These are phyloP conservation scores for Flaveria brownii DNA, from an alignment of 129 eudicot genomes.

Conservation along the genomic window DNA sequence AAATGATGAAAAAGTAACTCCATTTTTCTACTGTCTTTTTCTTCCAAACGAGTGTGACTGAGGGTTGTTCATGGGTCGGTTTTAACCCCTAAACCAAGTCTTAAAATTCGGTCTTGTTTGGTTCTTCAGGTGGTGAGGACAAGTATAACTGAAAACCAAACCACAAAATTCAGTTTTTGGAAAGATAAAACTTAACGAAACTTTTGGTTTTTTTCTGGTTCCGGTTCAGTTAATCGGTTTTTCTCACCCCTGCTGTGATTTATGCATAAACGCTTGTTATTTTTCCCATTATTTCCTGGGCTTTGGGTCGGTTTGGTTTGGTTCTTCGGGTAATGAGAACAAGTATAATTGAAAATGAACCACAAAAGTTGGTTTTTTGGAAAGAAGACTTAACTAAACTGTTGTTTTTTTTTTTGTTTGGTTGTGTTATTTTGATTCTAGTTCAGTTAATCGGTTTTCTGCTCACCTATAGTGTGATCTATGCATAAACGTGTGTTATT, in stretches of 20 bases:
- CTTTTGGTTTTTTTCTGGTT: neutral
- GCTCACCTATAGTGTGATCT: neutral
- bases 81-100: neutral
- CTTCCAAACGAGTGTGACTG: neutral
- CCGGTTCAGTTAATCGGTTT: neutral
- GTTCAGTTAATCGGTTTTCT: neutral
- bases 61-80: neutral
- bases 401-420: neutral
- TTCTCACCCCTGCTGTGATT: neutral
- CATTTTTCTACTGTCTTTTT: neutral
- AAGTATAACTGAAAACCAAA: neutral
- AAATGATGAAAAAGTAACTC: neutral
- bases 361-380: neutral
- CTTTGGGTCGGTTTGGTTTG: constrained; percentile 35
- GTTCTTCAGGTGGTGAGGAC: neutral
- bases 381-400: neutral
- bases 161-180: neutral
- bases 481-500: neutral
- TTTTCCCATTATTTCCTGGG: constrained; percentile 38
- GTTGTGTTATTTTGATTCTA: neutral
- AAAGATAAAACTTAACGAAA: no score
- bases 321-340: neutral
- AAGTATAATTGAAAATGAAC: neutral
- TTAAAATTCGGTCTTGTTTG: neutral
- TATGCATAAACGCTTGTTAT: neutral